phyloP scores from a whole-genome alignment of 1,139 yeast genomes.

The Scheffersomyces titani region DNA sequence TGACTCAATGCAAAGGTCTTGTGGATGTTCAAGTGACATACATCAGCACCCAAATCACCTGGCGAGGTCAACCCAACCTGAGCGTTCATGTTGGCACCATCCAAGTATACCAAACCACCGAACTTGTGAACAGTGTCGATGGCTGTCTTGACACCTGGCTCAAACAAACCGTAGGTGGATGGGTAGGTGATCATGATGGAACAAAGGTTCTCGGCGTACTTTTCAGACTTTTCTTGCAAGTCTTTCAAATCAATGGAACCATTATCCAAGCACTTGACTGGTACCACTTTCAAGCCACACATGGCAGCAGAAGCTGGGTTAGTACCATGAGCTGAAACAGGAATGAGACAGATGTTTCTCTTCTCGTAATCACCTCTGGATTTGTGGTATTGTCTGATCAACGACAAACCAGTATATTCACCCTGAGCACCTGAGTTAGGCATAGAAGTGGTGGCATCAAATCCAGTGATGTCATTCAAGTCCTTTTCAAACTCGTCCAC shows the following conservation, averaged over 20 bases:
- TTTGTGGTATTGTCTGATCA: slow-evolving; percentile 76
- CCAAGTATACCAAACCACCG: slow-evolving; percentile 97
- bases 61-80: slow-evolving; percentile 98
- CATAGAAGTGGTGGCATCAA: slow-evolving; percentile 86
- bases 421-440: slow-evolving; percentile 99
- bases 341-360: slow-evolving; percentile 88
- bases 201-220: slow-evolving; percentile 71
- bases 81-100: slow-evolving; percentile 99
- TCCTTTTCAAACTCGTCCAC: slow-evolving; percentile 79
- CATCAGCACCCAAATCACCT: slow-evolving; percentile 98
- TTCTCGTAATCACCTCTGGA: slow-evolving; percentile 64
- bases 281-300: slow-evolving; percentile 92
- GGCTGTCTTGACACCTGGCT: slow-evolving; percentile 85
- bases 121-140: slow-evolving; percentile 77
- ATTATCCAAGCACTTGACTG: slow-evolving; percentile 80
- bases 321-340: slow-evolving; percentile 97
- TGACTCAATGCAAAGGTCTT: slow-evolving; percentile 97
- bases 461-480: slow-evolving; percentile 92
- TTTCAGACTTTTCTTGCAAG: slow-evolving; percentile 68
- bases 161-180: slow-evolving; percentile 94
- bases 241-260: slow-evolving; percentile 88
- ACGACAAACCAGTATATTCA: slow-evolving; percentile 91
- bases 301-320: slow-evolving; percentile 98
- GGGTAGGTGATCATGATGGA: slow-evolving; percentile 97
- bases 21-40: slow-evolving; percentile 93